These are phyloP conservation scores for Austroboletus festivus DNA, from an alignment of 768 basidiomycete genomes.

Conservation along the genomic window DNA sequence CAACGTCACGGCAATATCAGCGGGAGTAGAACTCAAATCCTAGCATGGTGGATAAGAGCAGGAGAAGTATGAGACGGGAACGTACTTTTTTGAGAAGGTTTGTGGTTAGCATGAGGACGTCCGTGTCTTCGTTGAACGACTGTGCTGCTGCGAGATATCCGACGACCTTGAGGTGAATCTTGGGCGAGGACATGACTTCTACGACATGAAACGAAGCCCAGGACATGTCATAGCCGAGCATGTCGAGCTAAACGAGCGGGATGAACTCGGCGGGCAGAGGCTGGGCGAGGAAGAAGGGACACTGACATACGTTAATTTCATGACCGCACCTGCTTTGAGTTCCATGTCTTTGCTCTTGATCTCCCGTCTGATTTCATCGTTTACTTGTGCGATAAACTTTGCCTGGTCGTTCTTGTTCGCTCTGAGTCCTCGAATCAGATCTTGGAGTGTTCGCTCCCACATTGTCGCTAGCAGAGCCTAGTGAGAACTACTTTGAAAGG, in stretches of 20 bases:
- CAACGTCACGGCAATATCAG: conserved; percentile 72
- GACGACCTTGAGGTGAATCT: conserved; percentile 88
- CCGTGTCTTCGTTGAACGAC: conserved; percentile 91
- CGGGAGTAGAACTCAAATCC: conserved; percentile 78
- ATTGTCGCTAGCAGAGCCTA: conserved; percentile 46
- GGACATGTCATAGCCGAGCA: conserved; percentile 92
- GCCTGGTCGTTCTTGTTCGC: conserved; percentile 93
- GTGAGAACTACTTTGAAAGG: conserved; percentile 2
- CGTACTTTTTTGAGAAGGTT: conserved; percentile 91
- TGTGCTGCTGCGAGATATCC: conserved; percentile 93
- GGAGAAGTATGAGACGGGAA: background rate
- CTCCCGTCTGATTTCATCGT: conserved; percentile 92
- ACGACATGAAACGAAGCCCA: conserved; percentile 98
- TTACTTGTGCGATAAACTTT: conserved; percentile 87
- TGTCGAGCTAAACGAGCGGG: conserved; percentile 69
- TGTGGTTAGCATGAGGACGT: conserved; percentile 95
- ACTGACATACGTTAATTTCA: conserved; percentile 96
- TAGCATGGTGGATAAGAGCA: conserved; percentile 30
- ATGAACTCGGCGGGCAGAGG: conserved; percentile 7
- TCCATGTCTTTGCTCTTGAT: conserved; percentile 95
- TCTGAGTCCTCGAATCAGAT: conserved; percentile 91
- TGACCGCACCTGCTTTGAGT: conserved; percentile 89
- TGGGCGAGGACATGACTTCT: conserved; percentile 95
- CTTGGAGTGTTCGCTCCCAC: conserved; percentile 97
- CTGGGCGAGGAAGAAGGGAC: background rate